Base-by-base conservation (phyloP, 1,284 basidiomycete species). In the Cerrena zonata region DNA sequence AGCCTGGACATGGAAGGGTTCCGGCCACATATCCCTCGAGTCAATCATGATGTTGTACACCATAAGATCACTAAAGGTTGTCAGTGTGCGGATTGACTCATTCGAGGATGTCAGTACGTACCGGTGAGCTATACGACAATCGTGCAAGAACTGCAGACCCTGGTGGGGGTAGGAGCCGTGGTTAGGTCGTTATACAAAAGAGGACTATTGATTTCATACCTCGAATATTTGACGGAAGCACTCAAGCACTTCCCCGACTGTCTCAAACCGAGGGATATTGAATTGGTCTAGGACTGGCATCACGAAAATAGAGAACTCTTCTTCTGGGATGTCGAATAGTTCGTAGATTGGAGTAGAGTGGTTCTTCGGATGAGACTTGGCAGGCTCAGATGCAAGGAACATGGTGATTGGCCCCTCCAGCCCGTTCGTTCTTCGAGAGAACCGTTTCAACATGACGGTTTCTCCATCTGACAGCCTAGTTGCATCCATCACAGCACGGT, bases 21-120 rank as follows among this genome's bases (percentile, higher is more conserved):
- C 23, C 1, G 62, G 58, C 52, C 61, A 67, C 41, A 70, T 49
- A 15, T 53, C 47, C 5, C 27, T 46, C 0, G 69, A 62, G 45
- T 73, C 70, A 53, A 73, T 61, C 69, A 74, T 69, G 38, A 74
- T 61, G 47, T 75, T 75, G n/a, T 56, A 39, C 2, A 37, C 18
- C 47, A 66, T 65, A 42, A 65, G 65, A 49, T 78, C 75, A 1
- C 76, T 78, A 30, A 10, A 30, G n/a, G n/a, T n/a, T n/a, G n/a
- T n/a, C n/a, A n/a, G n/a, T n/a, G n/a, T n/a, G n/a, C n/a, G n/a
- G n/a, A n/a, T 18, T 13, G 2, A 21, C 25, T 21, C 38, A 18
- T 27, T 39, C 18, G 5, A 19, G 18, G 34, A 13, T 30, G 13
- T 4, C 24, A 3, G 10, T n/a, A 15, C 49, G 22, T 40, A 54